These are phyloP conservation scores for Fusarium kyushuense DNA, from an alignment of 2,329 filamentous ascomycete species.

Conservation along the genomic window DNA sequence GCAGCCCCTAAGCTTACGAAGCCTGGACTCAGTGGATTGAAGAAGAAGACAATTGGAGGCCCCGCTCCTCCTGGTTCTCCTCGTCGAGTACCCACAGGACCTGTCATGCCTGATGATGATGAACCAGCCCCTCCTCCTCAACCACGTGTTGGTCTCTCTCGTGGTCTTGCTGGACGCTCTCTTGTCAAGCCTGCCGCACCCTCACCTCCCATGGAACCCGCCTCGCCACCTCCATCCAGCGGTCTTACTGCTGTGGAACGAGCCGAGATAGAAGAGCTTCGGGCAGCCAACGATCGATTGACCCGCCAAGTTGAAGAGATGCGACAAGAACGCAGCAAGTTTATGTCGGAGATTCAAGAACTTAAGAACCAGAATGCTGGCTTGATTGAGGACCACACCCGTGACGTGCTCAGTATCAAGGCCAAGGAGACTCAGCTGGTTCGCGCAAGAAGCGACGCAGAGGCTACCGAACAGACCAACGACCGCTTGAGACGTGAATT, in stretches of 20 bases:
- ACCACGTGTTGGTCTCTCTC: constrained; percentile 74
- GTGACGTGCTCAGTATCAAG: constrained; percentile 95
- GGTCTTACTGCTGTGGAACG: constrained; percentile 84
- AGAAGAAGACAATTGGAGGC: constrained; percentile 66
- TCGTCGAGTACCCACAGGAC: constrained; percentile 61
- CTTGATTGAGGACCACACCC: constrained; percentile 95
- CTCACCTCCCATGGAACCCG: constrained; percentile 62
- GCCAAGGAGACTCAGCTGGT: constrained; percentile 98
- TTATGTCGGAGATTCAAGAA: constrained; percentile 90
- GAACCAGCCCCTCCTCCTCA: constrained; percentile 66
- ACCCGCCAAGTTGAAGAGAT: constrained; percentile 82
- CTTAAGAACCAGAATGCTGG: constrained; percentile 97
- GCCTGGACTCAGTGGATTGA: constrained; percentile 67
- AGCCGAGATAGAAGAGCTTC: constrained; percentile 91
- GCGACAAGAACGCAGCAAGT: constrained; percentile 82
- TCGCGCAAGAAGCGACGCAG: constrained; percentile 87
- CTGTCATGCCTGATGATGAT: constrained; percentile 70
- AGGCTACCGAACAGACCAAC: constrained; percentile 87
- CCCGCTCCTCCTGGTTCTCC: constrained; percentile 68
- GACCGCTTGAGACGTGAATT: constrained; percentile 88
- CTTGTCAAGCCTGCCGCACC: constrained; percentile 78
- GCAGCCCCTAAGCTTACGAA: constrained; percentile 65
- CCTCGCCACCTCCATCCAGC: constrained; percentile 70
- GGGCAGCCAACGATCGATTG: constrained; percentile 83
- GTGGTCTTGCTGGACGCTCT: constrained; percentile 86